A percentile compares a stretch with the other conserved stretches of the same genome.
phyloP scores from a whole-genome alignment of 495 filamentous ascomycete species.

The Hyphodiscus hymeniophilus region DNA sequence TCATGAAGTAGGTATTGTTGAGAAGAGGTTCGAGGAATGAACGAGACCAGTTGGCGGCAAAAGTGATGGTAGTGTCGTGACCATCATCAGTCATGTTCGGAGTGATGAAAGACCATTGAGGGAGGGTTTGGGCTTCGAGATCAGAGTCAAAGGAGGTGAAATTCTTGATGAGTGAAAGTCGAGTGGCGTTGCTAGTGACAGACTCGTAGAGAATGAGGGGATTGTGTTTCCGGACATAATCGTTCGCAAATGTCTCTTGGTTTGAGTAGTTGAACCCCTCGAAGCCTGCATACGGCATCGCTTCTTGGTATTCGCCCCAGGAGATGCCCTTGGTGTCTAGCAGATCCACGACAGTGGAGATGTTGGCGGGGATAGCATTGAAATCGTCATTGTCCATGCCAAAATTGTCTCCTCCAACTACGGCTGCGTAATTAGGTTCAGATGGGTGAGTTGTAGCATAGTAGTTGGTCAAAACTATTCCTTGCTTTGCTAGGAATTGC shows the following conservation, averaged over 20 bases:
- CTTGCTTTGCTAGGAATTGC: slow-evolving; percentile 49
- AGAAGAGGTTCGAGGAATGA: slow-evolving; percentile 54
- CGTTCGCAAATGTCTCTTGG: slow-evolving; percentile 41
- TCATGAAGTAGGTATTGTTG: slow-evolving; percentile 54
- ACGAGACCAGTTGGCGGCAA: slow-evolving; percentile 49
- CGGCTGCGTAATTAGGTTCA: slow-evolving; percentile 63
- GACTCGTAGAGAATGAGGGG: slow-evolving; percentile 52
- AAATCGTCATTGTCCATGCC: slow-evolving; percentile 63
- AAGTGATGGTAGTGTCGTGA: slow-evolving; percentile 57
- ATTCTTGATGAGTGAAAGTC: slow-evolving; percentile 58
- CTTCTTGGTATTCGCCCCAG: slow-evolving; percentile 65
- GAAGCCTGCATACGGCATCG: slow-evolving; percentile 61
- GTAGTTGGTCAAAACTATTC: slow-evolving; percentile 59
- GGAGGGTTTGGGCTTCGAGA: slow-evolving; percentile 44
- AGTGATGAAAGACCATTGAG: slow-evolving; percentile 66
- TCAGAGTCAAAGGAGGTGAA: slow-evolving; percentile 53
- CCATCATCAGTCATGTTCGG: slow-evolving; percentile 61
- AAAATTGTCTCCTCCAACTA: slow-evolving; percentile 55
- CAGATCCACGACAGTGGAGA: slow-evolving; percentile 61
- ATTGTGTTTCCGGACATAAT: slow-evolving; percentile 73
- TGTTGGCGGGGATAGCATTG: slow-evolving; percentile 45
- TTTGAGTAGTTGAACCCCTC: slow-evolving; percentile 49
- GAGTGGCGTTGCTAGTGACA: slow-evolving; percentile 44
- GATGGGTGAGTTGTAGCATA: slow-evolving; percentile 57
- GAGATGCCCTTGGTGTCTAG: slow-evolving; percentile 59